Conservation (phyloP, 768 basidiomycete species). For the Naematelia aurantialba region DNA sequence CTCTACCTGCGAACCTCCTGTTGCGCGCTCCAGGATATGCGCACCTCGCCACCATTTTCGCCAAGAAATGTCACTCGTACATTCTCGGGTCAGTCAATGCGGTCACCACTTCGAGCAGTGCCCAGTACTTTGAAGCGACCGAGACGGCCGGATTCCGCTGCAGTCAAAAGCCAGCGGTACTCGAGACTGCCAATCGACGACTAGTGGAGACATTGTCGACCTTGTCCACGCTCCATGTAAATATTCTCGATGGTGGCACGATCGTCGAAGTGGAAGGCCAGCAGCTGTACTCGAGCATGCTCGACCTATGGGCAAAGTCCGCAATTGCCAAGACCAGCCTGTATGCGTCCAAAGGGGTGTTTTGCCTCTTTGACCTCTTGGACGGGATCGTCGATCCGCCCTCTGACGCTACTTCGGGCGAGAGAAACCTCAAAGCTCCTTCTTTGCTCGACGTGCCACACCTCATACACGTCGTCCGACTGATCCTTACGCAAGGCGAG, state of each 20-base stretch:
- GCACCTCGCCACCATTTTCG: slow-evolving; percentile 52
- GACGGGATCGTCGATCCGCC: slow-evolving; percentile 52
- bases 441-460: slow-evolving; percentile 51
- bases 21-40: slow-evolving; percentile 53
- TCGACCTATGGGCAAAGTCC: slow-evolving; percentile 51
- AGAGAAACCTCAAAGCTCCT: slow-evolving; percentile 4
- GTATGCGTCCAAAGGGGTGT: slow-evolving; percentile 53
- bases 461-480: slow-evolving; percentile 49
- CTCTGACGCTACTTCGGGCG: slow-evolving; percentile 23
- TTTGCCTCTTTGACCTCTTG: slow-evolving; percentile 53
- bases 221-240: slow-evolving; percentile 40
- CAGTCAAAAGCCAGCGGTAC: slow-evolving; percentile 53
- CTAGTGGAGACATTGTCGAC: slow-evolving; percentile 52
- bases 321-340: slow-evolving; percentile 51
- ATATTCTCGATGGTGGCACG: slow-evolving; percentile 29
- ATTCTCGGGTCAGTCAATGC: slow-evolving; percentile 54
- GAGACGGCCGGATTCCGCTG: slow-evolving; percentile 52
- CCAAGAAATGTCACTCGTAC: slow-evolving; percentile 53
- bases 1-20: slow-evolving; percentile 40
- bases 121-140: slow-evolving; percentile 49
- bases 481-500: slow-evolving; percentile 52
- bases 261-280: slow-evolving; percentile 45
- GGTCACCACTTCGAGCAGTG: slow-evolving; percentile 51
- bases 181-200: slow-evolving; percentile 54
- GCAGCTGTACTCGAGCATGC: slow-evolving; percentile 50